These are phyloP conservation scores for Beauveria sp. DNA, from an alignment of 2,329 filamentous ascomycete species.

Conservation along the genomic window DNA sequence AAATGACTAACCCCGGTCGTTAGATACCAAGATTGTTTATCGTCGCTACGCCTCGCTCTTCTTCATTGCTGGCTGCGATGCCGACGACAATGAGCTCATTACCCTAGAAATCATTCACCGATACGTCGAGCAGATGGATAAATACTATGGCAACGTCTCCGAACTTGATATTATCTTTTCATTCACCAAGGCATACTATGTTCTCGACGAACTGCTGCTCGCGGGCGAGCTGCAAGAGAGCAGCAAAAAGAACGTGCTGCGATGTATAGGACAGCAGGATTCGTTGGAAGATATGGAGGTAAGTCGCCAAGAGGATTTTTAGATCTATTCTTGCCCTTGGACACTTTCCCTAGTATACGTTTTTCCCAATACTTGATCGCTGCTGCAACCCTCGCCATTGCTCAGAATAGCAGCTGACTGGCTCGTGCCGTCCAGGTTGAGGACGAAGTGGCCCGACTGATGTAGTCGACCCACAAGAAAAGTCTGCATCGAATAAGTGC, in stretches of 20 bases:
- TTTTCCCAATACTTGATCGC: not conserved
- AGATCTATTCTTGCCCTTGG: not conserved
- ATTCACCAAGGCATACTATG: slow-evolving; percentile 99
- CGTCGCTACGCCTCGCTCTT: slow-evolving; percentile 97
- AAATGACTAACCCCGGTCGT: not conserved
- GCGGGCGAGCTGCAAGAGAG: slow-evolving; percentile 97
- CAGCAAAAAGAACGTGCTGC: slow-evolving; percentile 96
- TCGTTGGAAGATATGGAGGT: slow-evolving; percentile 99
- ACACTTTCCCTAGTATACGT: not conserved
- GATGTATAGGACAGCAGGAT: slow-evolving; percentile 95
- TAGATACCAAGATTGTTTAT: slow-evolving; percentile 98
- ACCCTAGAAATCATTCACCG: slow-evolving; percentile 97
- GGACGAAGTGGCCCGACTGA: slow-evolving; percentile 85
- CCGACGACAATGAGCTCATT: slow-evolving; percentile 97
- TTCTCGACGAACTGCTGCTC: slow-evolving; percentile 89
- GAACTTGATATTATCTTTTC: slow-evolving; percentile 99
- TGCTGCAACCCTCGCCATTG: not conserved
- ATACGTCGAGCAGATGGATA: slow-evolving; percentile 99
- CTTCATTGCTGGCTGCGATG: slow-evolving; percentile 95
- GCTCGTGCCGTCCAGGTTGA: slow-evolving; percentile 63
- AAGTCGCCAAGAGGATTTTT: slow-evolving; percentile 35
- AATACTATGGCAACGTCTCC: slow-evolving; percentile 99
- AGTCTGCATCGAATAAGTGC: not conserved
- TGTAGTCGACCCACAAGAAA: slow-evolving; percentile 43
- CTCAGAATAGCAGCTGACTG: slow-evolving; percentile 9